Evolutionary conservation across 2,329 filamentous ascomycete species (phyloP).

Genomic region (Fusarium acutatum): DNA sequence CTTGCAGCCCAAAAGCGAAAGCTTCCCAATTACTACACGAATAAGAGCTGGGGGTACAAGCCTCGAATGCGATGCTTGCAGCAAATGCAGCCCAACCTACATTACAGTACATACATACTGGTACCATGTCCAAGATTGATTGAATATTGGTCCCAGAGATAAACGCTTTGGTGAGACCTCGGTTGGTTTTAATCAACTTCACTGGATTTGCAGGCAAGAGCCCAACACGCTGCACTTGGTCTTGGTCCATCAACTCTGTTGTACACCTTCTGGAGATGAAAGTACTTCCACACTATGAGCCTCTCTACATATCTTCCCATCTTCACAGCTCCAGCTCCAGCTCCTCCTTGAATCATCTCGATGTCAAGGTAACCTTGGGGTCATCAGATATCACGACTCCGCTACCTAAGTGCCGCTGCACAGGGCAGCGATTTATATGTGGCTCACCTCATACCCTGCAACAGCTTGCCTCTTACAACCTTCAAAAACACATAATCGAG

Average conservation of each 20-base stretch:
- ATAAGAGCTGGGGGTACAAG: conserved; percentile 20
- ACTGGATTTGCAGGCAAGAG: conserved; percentile 14
- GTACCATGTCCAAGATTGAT: not conserved
- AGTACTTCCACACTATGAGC: not conserved
- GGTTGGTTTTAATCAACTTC: not conserved
- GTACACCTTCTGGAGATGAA: not conserved
- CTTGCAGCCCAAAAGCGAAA: conserved; percentile 19
- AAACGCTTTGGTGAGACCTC: conserved; percentile 1
- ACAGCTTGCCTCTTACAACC: not conserved
- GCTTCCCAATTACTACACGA: conserved; percentile 26
- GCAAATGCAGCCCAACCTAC: conserved; percentile 36
- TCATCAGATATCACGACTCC: conserved; percentile 1
- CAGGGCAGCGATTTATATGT: not conserved
- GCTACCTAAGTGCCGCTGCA: not conserved
- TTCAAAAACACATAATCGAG: not conserved
- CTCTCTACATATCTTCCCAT: not conserved
- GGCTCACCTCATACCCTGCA: conserved; percentile 8
- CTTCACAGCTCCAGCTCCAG: not conserved
- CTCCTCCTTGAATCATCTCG: not conserved
- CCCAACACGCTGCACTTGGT: not conserved
- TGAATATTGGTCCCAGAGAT: not conserved
- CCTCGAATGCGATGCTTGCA: conserved; percentile 28
- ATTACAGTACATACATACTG: conserved; percentile 18
- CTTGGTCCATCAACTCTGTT: not conserved
- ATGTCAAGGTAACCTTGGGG: not conserved